These are phyloP conservation scores for Pseudopyricularia cyperi DNA, from an alignment of 2,329 filamentous ascomycete genomes.

Conservation along the genomic window DNA sequence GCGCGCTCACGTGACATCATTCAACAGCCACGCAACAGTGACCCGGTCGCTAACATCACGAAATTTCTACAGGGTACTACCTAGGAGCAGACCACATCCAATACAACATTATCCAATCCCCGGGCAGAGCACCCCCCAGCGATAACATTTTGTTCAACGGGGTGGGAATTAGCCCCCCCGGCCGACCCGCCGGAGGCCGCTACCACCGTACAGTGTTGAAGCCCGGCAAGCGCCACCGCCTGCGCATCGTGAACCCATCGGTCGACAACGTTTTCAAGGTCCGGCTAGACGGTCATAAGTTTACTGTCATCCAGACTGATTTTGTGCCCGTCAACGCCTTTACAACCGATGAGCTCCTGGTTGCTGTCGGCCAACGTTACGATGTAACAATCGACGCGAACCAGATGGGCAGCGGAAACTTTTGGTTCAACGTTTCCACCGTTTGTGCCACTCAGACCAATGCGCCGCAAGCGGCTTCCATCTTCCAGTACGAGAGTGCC, in stretches of 20 bases:
- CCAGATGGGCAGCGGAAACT: constrained; percentile 8
- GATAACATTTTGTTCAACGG: constrained; percentile 29
- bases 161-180: constrained; percentile 17
- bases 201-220: constrained; percentile 19
- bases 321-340: constrained; percentile 38
- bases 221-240: constrained; percentile 29
- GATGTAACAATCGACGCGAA: constrained; percentile 32
- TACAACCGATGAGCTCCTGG: constrained; percentile 30
- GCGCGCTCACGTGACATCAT: not conserved
- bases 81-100: constrained; percentile 12
- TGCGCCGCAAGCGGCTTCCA: constrained; percentile 18
- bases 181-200: constrained; percentile 12
- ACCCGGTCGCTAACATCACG: too few species aligned
- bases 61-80: constrained; percentile 21
- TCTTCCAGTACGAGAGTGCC: constrained; percentile 24
- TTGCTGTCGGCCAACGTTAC: constrained; percentile 33
- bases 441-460: constrained; percentile 11
- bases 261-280: constrained; percentile 34
- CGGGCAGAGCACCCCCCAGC: constrained; percentile 14
- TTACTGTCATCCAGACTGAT: constrained; percentile 37
- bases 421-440: constrained; percentile 14
- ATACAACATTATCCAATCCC: constrained; percentile 6
- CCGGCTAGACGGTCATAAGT: constrained; percentile 30
- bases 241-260: constrained; percentile 35
- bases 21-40: not conserved